Percentiles rank a stretch among this genome's conserved stretches.
Conservation (phyloP, 1,284 basidiomycete genomes). For the Prillingera fragicola region DNA sequence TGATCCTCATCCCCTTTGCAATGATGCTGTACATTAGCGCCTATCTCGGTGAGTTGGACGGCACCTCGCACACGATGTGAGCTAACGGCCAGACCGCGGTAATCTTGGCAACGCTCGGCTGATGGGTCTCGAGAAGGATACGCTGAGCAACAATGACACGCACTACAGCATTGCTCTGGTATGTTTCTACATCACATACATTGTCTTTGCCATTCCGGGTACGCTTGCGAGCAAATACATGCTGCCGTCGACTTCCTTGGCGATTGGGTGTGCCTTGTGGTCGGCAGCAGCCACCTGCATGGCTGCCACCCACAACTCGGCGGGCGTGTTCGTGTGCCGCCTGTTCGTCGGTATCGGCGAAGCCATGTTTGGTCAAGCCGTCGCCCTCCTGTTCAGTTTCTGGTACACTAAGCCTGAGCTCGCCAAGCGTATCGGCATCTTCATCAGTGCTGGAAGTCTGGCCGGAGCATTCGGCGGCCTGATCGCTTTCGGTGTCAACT, state of each 20-base stretch:
- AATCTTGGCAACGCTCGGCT: conserved; percentile 46
- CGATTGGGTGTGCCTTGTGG: conserved; percentile 48
- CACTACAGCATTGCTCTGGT: conserved; percentile 47
- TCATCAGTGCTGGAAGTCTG: conserved; percentile 49
- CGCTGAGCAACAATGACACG: conserved; percentile 37
- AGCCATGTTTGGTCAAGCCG: conserved; percentile 43
- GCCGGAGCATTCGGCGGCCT: conserved; percentile 47
- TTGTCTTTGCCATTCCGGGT: conserved; percentile 41
- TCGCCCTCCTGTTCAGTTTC: conserved; percentile 37
- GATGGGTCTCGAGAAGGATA: conserved; percentile 38
- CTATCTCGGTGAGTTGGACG: conserved; percentile 42
- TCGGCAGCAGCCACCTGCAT: conserved; percentile 47
- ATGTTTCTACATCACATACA: conserved; percentile 49
- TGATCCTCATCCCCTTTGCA: conserved; percentile 48
- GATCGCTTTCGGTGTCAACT: conserved; percentile 41
- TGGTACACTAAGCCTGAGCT: conserved; percentile 50
- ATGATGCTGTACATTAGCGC: conserved; percentile 48
- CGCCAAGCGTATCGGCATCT: conserved; percentile 48
- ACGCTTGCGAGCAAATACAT: conserved; percentile 41
- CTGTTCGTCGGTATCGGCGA: conserved; percentile 49
- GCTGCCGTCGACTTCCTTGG: conserved; percentile 45
- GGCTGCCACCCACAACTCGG: conserved; percentile 40
- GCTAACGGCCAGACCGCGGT: no score
- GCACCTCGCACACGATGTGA: background rate
- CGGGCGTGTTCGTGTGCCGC: conserved; percentile 45